These are phyloP conservation scores for Cyberlindnera nakhonratchasimensis DNA, from an alignment of 805 yeast genomes.

Conservation along the genomic window DNA sequence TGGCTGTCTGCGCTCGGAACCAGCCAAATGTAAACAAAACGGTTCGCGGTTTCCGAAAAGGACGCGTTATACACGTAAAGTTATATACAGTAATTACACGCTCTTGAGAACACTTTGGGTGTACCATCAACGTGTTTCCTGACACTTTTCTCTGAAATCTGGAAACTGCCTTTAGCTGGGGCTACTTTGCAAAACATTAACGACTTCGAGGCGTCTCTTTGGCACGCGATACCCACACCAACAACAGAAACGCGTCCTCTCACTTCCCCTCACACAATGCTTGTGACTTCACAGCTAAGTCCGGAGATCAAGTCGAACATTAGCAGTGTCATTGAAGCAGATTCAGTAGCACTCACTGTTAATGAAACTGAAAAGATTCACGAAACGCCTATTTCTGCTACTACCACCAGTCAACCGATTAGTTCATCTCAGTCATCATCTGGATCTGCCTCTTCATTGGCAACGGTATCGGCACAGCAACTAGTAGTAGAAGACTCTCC, in stretches of 20 bases:
- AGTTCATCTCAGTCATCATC: conserved; percentile 15
- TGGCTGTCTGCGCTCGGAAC: too few relatives aligned
- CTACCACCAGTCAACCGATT: background rate
- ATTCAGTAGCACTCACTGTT: too few relatives aligned
- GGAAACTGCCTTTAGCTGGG: too few relatives aligned
- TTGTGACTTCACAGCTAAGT: background rate
- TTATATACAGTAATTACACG: too few relatives aligned
- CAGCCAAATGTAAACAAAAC: background rate
- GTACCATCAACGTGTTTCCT: too few relatives aligned
- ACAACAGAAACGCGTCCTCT: background rate
- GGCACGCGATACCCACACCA: background rate
- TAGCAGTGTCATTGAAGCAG: too few relatives aligned
- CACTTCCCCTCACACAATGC: background rate
- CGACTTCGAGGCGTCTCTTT: background rate
- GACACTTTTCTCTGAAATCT: too few relatives aligned
- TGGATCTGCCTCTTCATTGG: background rate
- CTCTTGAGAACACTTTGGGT: too few relatives aligned
- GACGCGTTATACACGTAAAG: background rate
- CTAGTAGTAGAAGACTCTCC: background rate
- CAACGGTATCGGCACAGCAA: background rate
- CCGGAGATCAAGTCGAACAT: background rate
- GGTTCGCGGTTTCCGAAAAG: background rate
- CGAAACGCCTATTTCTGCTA: conserved; percentile 4
- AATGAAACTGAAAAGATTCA: conserved; percentile 8
- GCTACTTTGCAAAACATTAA: background rate